Evolutionary conservation across 2,329 filamentous ascomycete genomes (phyloP), one percentile per base, ranked within the genome.

Genomic region (Macrophomina tecta): DNA sequence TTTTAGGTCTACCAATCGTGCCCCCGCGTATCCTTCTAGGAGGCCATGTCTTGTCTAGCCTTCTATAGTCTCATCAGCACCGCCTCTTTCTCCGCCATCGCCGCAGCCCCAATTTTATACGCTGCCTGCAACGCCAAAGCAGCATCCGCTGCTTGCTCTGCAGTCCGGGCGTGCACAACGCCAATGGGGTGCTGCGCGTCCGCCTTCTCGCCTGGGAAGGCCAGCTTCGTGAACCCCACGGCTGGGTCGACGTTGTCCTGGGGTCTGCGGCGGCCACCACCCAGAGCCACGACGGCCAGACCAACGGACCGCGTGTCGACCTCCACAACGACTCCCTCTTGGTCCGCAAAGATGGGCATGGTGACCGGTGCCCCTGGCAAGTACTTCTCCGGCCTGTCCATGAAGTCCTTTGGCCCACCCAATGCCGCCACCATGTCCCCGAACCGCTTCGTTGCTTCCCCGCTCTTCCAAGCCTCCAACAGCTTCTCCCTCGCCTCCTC

Each of bases 221-320:
- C 58, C 56, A 67, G 32, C 48, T 48, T 36, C 12, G 56, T 67
- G 34, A 67, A 67, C 0, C 65, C 65, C 2, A 67, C 65, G 4
- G 65, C 65, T 6, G 65, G 48, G 34, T 67, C 65, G 36, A 67
- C 65, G 2, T 16, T 36, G 38, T 67, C 65, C 8, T 49, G 40
- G 5, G 65, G 65, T 11, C 48, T 28, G 23, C 49, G 60, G n/a
- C 65, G 28, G n/a, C 65, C 65, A n/a, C 65, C 65, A 2, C 65
- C 65, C 48, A 67, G 38, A 7, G 65, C 65, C n/a, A 67, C 65
- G 16, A 67, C 65, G 2, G 65, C 65, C n/a, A 67, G 38, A 12
- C 65, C 65, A 12, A 67, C 65, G 5, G 56, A 46, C 9, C 65
- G 48, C 38, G 65, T 62, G 36, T 67, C 65, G 4, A 67, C 58